phyloP scores from a whole-genome alignment of 352 stramenopile genomes.

The Pythium monospermum region DNA sequence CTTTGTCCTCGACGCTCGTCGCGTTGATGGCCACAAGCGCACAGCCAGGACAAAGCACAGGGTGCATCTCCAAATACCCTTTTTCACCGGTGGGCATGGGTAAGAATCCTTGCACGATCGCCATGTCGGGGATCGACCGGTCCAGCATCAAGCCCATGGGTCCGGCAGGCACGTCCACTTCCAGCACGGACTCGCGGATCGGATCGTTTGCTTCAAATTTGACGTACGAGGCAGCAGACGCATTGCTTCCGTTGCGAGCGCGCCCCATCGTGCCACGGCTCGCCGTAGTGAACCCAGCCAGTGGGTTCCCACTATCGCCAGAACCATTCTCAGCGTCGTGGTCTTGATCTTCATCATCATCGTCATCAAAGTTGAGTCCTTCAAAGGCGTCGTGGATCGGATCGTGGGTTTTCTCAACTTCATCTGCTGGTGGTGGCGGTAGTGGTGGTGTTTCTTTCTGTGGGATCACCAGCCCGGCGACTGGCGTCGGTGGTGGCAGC shows the following conservation, averaged over 20 bases:
- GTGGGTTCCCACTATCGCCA: slow-evolving; percentile 15
- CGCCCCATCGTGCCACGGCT: slow-evolving; percentile 14
- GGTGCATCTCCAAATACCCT: slow-evolving; percentile 76
- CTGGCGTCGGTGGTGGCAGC: slow-evolving; percentile 41
- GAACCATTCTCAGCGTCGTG: slow-evolving; percentile 3
- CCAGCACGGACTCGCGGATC: slow-evolving; percentile 71
- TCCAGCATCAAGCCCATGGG: slow-evolving; percentile 83
- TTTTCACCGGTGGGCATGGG: slow-evolving; percentile 59
- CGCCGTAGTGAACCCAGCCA: slow-evolving; percentile 14
- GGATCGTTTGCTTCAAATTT: slow-evolving; percentile 33
- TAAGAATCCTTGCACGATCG: slow-evolving; percentile 72
- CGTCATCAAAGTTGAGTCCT: slow-evolving; percentile 45
- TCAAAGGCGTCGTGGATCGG: slow-evolving; percentile 82
- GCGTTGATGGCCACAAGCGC: slow-evolving; percentile 76
- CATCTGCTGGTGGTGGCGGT: slow-evolving; percentile 16
- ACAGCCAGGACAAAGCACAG: slow-evolving; percentile 72
- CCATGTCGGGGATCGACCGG: slow-evolving; percentile 72
- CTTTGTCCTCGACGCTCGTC: slow-evolving; percentile 68
- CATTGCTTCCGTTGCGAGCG: slow-evolving; percentile 1
- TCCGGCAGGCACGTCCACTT: slow-evolving; percentile 73
- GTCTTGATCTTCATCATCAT: slow-evolving; percentile 33
- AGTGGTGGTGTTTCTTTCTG: background rate
- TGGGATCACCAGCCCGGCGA: slow-evolving; percentile 9
- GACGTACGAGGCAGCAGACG: background rate
- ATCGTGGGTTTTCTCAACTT: slow-evolving; percentile 36